Evolutionary conservation across 163 green algal genomes (phyloP).

Genomic region (Coccomyxa subellipsoidea): DNA sequence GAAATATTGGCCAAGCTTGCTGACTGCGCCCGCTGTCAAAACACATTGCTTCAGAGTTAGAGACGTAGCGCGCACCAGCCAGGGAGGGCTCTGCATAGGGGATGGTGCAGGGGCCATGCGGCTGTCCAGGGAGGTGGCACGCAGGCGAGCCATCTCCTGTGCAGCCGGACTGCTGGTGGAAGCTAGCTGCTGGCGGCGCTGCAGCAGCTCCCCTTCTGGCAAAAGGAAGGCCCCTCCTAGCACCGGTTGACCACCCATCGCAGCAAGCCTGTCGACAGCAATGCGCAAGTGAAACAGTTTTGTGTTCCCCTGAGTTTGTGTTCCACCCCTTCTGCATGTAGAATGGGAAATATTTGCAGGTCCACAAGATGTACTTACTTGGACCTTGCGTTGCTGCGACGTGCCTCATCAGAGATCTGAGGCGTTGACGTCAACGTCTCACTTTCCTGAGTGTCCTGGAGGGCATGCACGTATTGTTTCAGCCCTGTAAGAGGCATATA

Average conservation of each 20-base stretch:
- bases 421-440: not conserved
- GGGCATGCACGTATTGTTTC: not conserved
- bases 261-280: slow-evolving; percentile 8
- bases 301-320: not conserved
- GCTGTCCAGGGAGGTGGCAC: not conserved
- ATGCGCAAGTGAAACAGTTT: not conserved
- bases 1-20: too few species aligned
- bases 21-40: too few species aligned
- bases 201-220: slow-evolving; percentile 11
- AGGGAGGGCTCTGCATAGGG: not conserved
- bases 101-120: not conserved
- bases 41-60: too few species aligned
- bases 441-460: not conserved
- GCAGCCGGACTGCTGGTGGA: slow-evolving; percentile 31
- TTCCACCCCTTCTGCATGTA: not conserved
- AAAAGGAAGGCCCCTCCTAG: slow-evolving; percentile 28
- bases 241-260: slow-evolving; percentile 23
- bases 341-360: not conserved
- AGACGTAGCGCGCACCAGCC: not conserved
- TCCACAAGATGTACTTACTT: not conserved
- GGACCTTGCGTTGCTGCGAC: not conserved
- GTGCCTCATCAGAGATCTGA: not conserved
- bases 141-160: slow-evolving; percentile 24
- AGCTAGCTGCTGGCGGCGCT: not conserved
- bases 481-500: not conserved